These are phyloP conservation scores for Hawksworthiomyces lignivorus DNA, from an alignment of 2,329 filamentous ascomycete genomes.

Conservation along the genomic window DNA sequence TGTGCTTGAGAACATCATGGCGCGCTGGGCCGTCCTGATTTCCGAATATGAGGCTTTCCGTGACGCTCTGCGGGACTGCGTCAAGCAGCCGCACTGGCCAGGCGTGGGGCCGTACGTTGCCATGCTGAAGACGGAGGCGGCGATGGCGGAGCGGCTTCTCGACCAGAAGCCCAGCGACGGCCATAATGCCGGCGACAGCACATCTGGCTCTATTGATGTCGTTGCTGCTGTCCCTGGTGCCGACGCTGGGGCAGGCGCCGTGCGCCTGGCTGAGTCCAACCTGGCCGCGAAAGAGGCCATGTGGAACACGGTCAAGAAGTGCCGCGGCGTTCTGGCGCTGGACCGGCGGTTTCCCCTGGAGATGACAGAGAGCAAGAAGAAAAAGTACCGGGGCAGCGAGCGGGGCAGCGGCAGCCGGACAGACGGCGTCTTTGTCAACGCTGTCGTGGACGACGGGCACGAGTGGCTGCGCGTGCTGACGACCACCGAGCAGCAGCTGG, in stretches of 20 bases:
- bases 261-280: slow-evolving; percentile 9
- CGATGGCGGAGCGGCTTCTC: not conserved
- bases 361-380: no score
- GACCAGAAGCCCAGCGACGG: not conserved
- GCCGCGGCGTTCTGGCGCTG: slow-evolving; percentile 19
- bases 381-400: not conserved
- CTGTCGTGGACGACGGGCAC: slow-evolving; percentile 25
- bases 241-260: not conserved
- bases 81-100: slow-evolving; percentile 12
- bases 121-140: slow-evolving; percentile 10
- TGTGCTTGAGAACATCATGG: not conserved
- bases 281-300: slow-evolving; percentile 14
- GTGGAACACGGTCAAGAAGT: slow-evolving; percentile 24
- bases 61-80: slow-evolving; percentile 7
- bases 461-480: slow-evolving; percentile 27
- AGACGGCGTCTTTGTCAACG: slow-evolving; percentile 21
- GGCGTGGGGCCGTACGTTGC: slow-evolving; percentile 13
- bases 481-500: slow-evolving; percentile 22
- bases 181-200: no score
- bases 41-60: slow-evolving; percentile 12
- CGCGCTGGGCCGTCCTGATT: slow-evolving; percentile 11
- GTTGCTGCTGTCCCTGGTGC: no score
- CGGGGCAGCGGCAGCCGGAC: slow-evolving; percentile 1
- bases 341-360: slow-evolving; percentile 20
- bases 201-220: no score